phyloP scores from a whole-genome alignment of 768 basidiomycete species.

The Boletus pseudopeckii region DNA sequence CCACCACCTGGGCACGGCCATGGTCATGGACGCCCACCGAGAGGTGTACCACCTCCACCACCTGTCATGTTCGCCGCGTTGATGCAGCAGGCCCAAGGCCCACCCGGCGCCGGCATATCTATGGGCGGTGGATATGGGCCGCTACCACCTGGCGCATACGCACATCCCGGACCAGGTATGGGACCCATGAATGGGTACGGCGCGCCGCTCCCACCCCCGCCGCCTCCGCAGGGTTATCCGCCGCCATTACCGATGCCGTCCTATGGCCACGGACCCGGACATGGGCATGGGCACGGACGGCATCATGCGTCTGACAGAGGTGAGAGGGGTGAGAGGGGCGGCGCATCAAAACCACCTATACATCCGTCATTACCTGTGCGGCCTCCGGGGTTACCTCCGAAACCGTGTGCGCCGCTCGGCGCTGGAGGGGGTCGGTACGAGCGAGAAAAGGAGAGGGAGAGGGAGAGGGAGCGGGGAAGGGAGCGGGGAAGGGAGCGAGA shows the following conservation, averaged over 20 bases:
- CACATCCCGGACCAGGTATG: constrained; percentile 8
- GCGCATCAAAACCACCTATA: constrained; percentile 1
- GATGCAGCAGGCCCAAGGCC: constrained; percentile 25
- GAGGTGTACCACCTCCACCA: constrained; percentile 26
- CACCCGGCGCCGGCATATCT: constrained; percentile 7
- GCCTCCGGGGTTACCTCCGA: constrained; percentile 20
- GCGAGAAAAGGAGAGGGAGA: constrained; percentile 15
- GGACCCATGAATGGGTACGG: constrained; percentile 17
- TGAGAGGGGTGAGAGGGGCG: constrained; percentile 11
- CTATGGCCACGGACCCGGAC: constrained; percentile 12
- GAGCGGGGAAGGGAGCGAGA: constrained; percentile 19
- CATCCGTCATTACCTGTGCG: constrained; percentile 22
- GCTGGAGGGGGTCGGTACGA: constrained; percentile 15
- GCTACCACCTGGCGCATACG: constrained; percentile 13
- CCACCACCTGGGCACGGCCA: constrained; percentile 31
- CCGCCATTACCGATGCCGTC: constrained; percentile 15
- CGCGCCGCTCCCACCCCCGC: constrained; percentile 11
- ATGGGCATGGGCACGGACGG: constrained; percentile 6
- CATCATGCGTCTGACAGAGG: constrained; percentile 14
- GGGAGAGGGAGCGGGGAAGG: constrained; percentile 4
- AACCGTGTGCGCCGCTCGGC: constrained; percentile 15
- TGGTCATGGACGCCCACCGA: constrained; percentile 31
- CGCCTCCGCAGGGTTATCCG: constrained; percentile 13
- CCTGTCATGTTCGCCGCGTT: constrained; percentile 29
- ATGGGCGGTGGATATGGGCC: constrained; percentile 13